Conservation (phyloP, 345 rosid species). For the Conringia planisiliqua region DNA sequence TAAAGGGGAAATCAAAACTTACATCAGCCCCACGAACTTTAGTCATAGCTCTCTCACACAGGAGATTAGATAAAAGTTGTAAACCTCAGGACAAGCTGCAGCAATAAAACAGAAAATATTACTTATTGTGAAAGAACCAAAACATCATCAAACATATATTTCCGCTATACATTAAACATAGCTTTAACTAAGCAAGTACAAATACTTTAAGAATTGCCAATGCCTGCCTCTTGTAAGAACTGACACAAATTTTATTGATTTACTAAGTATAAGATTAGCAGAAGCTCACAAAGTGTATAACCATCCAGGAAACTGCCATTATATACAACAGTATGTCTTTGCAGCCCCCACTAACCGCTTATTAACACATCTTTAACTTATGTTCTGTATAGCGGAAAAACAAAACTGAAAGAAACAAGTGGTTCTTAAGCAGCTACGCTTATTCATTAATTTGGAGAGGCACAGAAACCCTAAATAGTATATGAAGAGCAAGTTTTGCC, state of each 20-base stretch:
- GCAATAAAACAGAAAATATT: not conserved
- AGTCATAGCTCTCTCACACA: conserved; percentile 18
- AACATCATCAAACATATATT: not conserved
- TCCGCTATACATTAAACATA: not conserved
- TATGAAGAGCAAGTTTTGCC: not conserved
- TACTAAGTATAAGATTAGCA: not conserved
- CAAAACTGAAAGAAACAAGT: not conserved
- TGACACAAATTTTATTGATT: not conserved
- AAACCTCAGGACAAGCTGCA: conserved; percentile 10
- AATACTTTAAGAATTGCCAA: not conserved
- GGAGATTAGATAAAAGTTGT: not conserved
- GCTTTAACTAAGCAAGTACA: not conserved
- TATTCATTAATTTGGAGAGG: not conserved
- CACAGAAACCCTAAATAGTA: not conserved
- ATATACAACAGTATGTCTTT: not conserved
- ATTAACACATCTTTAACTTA: not conserved
- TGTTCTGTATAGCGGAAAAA: not conserved
- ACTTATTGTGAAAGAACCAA: not conserved
- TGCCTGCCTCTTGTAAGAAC: not conserved
- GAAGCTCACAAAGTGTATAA: conserved; percentile 6
- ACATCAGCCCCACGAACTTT: conserved; percentile 7
- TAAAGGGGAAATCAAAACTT: conserved; percentile 6
- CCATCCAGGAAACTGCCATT: not conserved
- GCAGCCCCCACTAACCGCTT: not conserved
- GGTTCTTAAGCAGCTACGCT: not conserved